phyloP scores from a whole-genome alignment of 805 yeast species.

The Candida suzukii region DNA sequence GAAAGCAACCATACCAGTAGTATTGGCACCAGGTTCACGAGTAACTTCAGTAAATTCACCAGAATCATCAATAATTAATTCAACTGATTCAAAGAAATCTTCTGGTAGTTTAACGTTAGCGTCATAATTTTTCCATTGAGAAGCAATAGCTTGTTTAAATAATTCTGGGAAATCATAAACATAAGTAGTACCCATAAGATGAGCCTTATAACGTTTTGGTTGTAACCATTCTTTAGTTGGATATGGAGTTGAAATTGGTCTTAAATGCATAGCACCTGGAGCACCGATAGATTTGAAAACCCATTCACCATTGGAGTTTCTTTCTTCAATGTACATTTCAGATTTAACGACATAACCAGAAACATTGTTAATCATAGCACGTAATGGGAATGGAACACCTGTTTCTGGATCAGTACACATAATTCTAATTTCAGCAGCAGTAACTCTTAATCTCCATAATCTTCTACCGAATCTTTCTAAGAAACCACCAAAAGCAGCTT shows the following conservation, averaged over 20 bases:
- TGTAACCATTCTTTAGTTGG: constrained; percentile 97
- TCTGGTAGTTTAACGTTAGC: constrained; percentile 56
- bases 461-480: constrained; percentile 96
- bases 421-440: constrained; percentile 96
- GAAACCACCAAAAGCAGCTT: constrained; percentile 96
- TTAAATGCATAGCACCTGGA: constrained; percentile 96
- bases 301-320: constrained; percentile 92
- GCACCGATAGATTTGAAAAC: constrained; percentile 90
- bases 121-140: constrained; percentile 74
- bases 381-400: constrained; percentile 88
- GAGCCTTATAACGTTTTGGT: constrained; percentile 98
- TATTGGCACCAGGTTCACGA: constrained; percentile 95
- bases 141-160: constrained; percentile 84
- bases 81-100: constrained; percentile 71
- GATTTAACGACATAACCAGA: constrained; percentile 96
- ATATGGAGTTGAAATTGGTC: constrained; percentile 93
- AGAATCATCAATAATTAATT: constrained; percentile 78
- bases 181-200: constrained; percentile 95
- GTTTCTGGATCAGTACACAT: constrained; percentile 86
- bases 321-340: constrained; percentile 90
- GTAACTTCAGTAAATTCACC: constrained; percentile 79
- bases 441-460: constrained; percentile 92
- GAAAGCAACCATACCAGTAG: constrained; percentile 97
- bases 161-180: constrained; percentile 98
- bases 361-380: constrained; percentile 94